A percentile compares a stretch with the other conserved stretches of the same genome.
Evolutionary conservation across 306 rosid species (phyloP).

Genomic region (Sophora flavescens): DNA sequence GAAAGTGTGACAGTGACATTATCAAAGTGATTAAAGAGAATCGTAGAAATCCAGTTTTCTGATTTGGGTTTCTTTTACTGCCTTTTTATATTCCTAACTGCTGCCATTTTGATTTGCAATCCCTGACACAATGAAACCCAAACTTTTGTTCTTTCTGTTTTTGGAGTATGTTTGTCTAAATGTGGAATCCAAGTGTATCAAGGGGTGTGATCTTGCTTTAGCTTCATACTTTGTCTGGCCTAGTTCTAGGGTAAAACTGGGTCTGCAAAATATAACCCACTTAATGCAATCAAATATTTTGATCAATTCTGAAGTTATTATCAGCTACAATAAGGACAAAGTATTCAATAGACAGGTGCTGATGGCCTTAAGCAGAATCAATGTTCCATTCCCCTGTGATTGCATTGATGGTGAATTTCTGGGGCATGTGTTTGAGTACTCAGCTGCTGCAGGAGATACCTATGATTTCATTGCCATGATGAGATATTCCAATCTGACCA

Average conservation of each 20-base stretch:
- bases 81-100: not conserved
- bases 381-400: constrained; percentile 67
- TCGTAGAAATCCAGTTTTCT: not conserved
- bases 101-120: not conserved
- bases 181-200: constrained; percentile 62
- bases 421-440: constrained; percentile 67
- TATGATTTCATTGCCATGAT: constrained; percentile 52
- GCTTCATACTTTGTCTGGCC: constrained; percentile 59
- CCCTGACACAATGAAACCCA: constrained; percentile 54
- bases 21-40: not conserved
- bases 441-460: constrained; percentile 42
- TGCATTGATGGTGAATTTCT: constrained; percentile 62
- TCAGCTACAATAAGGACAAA: constrained; percentile 45
- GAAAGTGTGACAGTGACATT: constrained; percentile 39
- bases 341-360: constrained; percentile 25
- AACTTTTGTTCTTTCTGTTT: constrained; percentile 42
- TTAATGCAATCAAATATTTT: constrained; percentile 42
- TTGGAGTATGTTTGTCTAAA: constrained; percentile 33
- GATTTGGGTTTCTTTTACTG: constrained; percentile 36
- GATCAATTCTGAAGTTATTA: constrained; percentile 21
- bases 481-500: constrained; percentile 63
- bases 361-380: not conserved
- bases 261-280: not conserved
- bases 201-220: constrained; percentile 66
- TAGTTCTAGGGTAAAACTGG: rapidly evolving